These are phyloP conservation scores for Discostella pseudostelligera DNA, from an alignment of 108 stramenopile species.

Conservation along the genomic window DNA sequence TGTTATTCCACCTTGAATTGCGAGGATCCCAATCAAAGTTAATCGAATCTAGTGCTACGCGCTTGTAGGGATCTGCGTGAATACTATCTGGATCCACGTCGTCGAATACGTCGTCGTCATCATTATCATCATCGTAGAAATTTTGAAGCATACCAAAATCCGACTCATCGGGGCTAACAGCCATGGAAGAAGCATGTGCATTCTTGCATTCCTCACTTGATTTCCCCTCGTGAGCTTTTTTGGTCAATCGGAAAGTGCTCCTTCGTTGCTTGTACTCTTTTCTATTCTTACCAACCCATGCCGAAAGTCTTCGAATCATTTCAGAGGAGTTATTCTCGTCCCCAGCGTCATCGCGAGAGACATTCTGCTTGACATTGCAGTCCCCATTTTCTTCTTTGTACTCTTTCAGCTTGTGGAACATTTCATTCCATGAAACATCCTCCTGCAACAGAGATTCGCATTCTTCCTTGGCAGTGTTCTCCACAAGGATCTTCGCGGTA, in stretches of 20 bases:
- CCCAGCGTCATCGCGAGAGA: constrained; percentile 6
- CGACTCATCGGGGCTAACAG: constrained; percentile 5
- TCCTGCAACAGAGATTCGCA: constrained; percentile 33
- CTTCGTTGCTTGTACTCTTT: constrained; percentile 30
- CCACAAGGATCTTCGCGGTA: constrained; percentile 23
- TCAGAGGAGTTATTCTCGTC: constrained; percentile 32
- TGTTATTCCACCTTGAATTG: constrained; percentile 48
- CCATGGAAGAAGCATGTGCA: background rate
- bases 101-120: constrained; percentile 24
- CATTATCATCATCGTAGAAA: background rate
- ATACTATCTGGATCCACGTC: constrained; percentile 35
- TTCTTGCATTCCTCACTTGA: constrained; percentile 5
- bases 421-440: constrained; percentile 49
- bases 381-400: constrained; percentile 50
- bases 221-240: background rate
- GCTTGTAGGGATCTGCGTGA: constrained; percentile 45
- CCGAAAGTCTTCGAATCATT: constrained; percentile 24
- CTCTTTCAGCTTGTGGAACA: constrained; percentile 43
- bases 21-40: constrained; percentile 50
- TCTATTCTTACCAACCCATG: constrained; percentile 37
- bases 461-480: constrained; percentile 37
- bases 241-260: background rate
- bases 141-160: background rate
- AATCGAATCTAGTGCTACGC: constrained; percentile 37
- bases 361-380: constrained; percentile 41